Evolutionary conservation across 140 eudicot genomes (phyloP), one percentile per base, ranked within the genome.

Genomic region (Ambrosia hybrid): DNA sequence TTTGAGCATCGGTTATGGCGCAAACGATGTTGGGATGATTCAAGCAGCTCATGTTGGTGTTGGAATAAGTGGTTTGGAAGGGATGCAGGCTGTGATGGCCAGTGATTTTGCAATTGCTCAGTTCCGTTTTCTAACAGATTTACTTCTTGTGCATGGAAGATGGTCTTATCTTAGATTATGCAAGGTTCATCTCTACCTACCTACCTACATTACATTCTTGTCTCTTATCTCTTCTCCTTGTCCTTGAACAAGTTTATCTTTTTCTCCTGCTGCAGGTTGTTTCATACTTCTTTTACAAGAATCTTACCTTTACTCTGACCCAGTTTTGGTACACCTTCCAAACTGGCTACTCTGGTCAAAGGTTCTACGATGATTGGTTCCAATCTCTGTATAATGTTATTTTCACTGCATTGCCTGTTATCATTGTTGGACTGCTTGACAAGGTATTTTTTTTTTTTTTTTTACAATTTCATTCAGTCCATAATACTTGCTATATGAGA

Each of bases 11-110:
- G 99, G 99, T 67, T 97, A 94, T 72, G 99, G 99, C 73, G 99
- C 99, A 10, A 94, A 94, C 65, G 99, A 94, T 80, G 99, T 94
- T 4, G 95, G 99, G 70, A 94, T 94, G 99, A 94, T 94, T 79
- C 99, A 94, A 79, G 99, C 99, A 13, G 99, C 99, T 65, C 99
- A 94, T 83, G 99, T 94, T 68, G 99, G 99, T 62, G 97, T 94
- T 58, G 99, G 99, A 39, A 94, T 94, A 70, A 94, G 99, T 79
- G 99, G 99, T 39, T 70, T 84, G 74, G 99, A 94, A 80, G 99
- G 99, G 52, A 94, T 94, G 99, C 99, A 94, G 76, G 99, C 99
- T 4, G 99, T 94, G 61, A 94, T 90, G 99, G 99, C 99, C 14
- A 90, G 97, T 65, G 99, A 94, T 85, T 94, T 94, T 72, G 99